phyloP scores from a whole-genome alignment of 148 eudicot genomes.

The Rhododendron kiyosumense region DNA sequence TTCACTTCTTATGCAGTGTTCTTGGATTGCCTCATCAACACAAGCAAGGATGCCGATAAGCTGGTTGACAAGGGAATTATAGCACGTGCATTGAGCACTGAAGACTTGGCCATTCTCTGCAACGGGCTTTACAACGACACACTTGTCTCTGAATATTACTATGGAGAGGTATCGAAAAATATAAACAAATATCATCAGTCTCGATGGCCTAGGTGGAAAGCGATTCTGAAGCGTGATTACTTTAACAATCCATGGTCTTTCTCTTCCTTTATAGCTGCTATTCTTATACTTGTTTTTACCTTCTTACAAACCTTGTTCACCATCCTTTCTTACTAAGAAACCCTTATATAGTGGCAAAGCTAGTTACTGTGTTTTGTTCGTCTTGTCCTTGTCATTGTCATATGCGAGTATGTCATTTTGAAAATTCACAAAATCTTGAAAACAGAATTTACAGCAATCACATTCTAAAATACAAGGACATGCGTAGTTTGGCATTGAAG shows the following conservation, averaged over 20 bases:
- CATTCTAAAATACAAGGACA: not conserved
- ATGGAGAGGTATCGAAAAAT: not conserved
- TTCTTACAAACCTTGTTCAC: constrained; percentile 3
- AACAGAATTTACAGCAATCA: not conserved
- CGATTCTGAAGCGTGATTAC: not conserved
- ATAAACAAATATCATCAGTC: not conserved
- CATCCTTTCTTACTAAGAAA: not conserved
- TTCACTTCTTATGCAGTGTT: constrained; percentile 2
- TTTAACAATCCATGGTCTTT: not conserved
- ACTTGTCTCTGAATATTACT: not conserved
- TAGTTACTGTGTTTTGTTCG: not conserved
- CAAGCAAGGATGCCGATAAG: not conserved
- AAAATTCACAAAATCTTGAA: not conserved
- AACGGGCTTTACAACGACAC: not conserved
- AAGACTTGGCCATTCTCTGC: not conserved
- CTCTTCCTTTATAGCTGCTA: not conserved
- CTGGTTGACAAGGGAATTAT: not conserved
- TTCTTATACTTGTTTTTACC: not conserved
- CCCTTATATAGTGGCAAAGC: not conserved
- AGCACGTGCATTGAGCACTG: not conserved
- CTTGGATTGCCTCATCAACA: not conserved
- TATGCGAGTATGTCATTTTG: not conserved
- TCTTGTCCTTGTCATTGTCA: not conserved
- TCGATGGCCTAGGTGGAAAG: not conserved
- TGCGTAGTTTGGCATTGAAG: not conserved